Conservation (phyloP, 139 green algal species). For the Picochlorum sp. region DNA sequence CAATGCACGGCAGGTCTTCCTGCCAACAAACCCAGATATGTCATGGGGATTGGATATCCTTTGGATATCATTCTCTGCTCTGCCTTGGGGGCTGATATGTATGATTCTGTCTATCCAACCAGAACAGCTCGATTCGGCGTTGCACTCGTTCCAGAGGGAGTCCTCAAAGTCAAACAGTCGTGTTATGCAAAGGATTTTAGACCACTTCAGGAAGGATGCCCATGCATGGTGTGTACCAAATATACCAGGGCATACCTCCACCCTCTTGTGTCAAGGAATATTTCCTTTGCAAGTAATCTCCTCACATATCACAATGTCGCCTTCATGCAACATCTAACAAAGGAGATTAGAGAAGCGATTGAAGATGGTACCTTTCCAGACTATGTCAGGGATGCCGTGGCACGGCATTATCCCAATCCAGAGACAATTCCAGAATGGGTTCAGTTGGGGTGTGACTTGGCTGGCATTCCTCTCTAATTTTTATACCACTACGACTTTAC, state of each 20-base stretch:
- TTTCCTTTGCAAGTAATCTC: slow-evolving; percentile 59
- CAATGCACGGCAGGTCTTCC: slow-evolving; percentile 67
- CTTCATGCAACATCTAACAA: slow-evolving; percentile 68
- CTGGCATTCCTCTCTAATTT: slow-evolving; percentile 29
- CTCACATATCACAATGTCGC: slow-evolving; percentile 85
- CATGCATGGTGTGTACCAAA: slow-evolving; percentile 64
- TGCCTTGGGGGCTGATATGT: slow-evolving; percentile 92
- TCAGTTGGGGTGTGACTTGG: slow-evolving; percentile 41
- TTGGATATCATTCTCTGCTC: slow-evolving; percentile 92
- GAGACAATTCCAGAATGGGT: slow-evolving; percentile 48
- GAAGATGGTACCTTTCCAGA: slow-evolving; percentile 47
- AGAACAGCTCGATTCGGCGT: slow-evolving; percentile 92
- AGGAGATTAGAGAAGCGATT: slow-evolving; percentile 51
- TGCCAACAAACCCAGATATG: slow-evolving; percentile 84
- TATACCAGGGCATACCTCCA: slow-evolving; percentile 81
- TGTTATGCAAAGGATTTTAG: slow-evolving; percentile 50
- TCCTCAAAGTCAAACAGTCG: slow-evolving; percentile 73
- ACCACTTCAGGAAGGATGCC: slow-evolving; percentile 64
- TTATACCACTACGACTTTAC: too few species aligned
- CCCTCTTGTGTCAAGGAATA: slow-evolving; percentile 52
- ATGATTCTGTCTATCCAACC: slow-evolving; percentile 92
- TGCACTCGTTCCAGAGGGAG: slow-evolving; percentile 69
- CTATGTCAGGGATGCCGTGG: slow-evolving; percentile 62
- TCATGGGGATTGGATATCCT: slow-evolving; percentile 90
- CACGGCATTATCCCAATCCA: slow-evolving; percentile 46